A percentile compares a stretch with the other conserved stretches of the same genome.
Evolutionary conservation across 345 rosid genomes (phyloP).

Genomic region (Eucalyptus decipiens): DNA sequence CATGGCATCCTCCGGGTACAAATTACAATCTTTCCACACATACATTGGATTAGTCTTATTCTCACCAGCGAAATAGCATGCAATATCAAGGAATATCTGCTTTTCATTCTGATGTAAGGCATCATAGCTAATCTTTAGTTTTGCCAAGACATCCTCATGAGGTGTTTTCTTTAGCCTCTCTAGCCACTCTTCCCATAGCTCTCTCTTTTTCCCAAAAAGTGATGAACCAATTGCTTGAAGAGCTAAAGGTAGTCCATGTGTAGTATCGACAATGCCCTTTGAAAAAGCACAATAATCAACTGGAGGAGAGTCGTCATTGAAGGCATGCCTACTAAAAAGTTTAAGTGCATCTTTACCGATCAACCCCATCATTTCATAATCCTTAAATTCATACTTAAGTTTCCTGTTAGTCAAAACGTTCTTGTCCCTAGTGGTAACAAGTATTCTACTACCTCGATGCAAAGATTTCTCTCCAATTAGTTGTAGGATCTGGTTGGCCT

Average conservation of each 20-base stretch:
- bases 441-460: rapidly evolving
- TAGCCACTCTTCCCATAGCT: neutral
- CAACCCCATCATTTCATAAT: too few species aligned
- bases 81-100: neutral
- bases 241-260: too few species aligned
- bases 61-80: rapidly evolving
- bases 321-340: too few species aligned
- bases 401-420: rapidly evolving
- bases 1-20: rapidly evolving
- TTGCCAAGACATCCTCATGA: neutral
- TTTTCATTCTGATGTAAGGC: rapidly evolving
- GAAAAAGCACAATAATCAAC: rapidly evolving
- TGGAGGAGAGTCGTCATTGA: rapidly evolving
- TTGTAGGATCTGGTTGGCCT: rapidly evolving
- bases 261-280: rapidly evolving
- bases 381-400: rapidly evolving
- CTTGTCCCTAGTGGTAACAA: neutral
- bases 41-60: neutral
- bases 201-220: rapidly evolving
- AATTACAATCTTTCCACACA: rapidly evolving
- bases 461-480: neutral
- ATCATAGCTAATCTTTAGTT: neutral
- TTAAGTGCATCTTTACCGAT: rapidly evolving
- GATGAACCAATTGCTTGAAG: too few species aligned
- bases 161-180: rapidly evolving